Conservation (phyloP, 495 filamentous ascomycete species). For the Extremus antarcticus region DNA sequence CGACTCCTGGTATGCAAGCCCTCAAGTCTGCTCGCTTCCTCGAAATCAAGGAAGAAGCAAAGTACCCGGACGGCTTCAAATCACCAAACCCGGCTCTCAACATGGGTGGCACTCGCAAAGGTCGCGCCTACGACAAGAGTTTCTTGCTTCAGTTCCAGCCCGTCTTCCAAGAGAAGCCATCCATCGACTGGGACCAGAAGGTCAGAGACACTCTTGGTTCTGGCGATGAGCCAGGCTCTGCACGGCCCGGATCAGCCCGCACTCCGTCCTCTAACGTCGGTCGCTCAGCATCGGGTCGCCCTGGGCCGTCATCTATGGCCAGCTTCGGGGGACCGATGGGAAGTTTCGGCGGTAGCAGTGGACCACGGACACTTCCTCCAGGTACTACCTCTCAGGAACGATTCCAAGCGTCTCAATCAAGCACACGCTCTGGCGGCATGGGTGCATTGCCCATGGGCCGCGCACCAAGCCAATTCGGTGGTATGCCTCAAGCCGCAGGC, state of each 20-base stretch:
- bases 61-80: constrained; percentile 67
- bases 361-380: constrained; percentile 44
- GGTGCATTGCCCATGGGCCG: constrained; percentile 51
- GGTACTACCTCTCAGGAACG: constrained; percentile 58
- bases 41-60: constrained; percentile 48
- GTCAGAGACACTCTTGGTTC: constrained; percentile 66
- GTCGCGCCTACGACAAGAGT: constrained; percentile 79
- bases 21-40: constrained; percentile 81
- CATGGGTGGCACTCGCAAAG: constrained; percentile 60
- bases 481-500: constrained; percentile 11
- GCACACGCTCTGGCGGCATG: constrained; percentile 39
- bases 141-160: constrained; percentile 96
- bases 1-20: constrained; percentile 82
- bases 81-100: constrained; percentile 91
- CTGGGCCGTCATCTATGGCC: constrained; percentile 25
- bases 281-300: constrained; percentile 38
- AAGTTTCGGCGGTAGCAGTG: constrained; percentile 42
- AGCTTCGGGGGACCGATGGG: constrained; percentile 56
- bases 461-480: constrained; percentile 20
- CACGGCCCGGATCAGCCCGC: constrained; percentile 42
- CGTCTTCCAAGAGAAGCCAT: constrained; percentile 91
- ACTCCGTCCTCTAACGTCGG: constrained; percentile 46
- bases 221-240: constrained; percentile 57
- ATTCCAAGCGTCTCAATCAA: constrained; percentile 42
- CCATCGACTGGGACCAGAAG: constrained; percentile 74